These are phyloP conservation scores for Fraxinus dipetala DNA, from an alignment of 305 asterid genomes.

Conservation along the genomic window DNA sequence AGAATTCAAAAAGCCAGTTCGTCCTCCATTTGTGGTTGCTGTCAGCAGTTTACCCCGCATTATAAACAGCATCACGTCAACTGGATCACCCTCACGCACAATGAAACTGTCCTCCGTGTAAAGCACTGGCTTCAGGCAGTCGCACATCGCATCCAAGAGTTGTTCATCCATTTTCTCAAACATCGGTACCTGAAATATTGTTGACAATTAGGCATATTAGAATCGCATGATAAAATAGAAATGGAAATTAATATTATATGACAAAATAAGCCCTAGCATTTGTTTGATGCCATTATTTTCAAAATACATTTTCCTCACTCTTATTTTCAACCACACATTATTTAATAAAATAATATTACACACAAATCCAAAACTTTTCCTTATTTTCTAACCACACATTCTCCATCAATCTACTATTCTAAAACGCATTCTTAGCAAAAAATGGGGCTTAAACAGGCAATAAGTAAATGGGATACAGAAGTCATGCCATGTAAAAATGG, in stretches of 20 bases:
- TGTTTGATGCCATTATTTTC: too few species aligned
- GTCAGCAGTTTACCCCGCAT: constrained; percentile 53
- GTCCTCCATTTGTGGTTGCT: constrained; percentile 55
- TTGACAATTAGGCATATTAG: neutral
- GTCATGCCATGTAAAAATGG: neutral
- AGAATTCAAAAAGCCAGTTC: constrained; percentile 54
- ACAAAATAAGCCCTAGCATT: neutral
- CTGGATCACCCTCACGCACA: constrained; percentile 63
- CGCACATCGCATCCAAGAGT: constrained; percentile 51
- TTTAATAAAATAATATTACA: too few species aligned
- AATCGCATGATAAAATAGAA: neutral
- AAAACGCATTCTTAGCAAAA: too few species aligned
- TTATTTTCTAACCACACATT: too few species aligned
- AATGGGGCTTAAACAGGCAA: too few species aligned
- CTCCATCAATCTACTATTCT: too few species aligned
- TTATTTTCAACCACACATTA: too few species aligned
- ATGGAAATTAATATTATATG: neutral
- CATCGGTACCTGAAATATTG: constrained; percentile 49
- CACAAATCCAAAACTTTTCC: too few species aligned
- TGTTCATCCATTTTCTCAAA: constrained; percentile 66
- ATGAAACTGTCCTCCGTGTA: constrained; percentile 58
- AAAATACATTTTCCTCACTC: too few species aligned
- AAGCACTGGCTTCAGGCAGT: constrained; percentile 51
- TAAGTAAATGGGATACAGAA: neutral
- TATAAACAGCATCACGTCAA: constrained; percentile 54